Base-by-base conservation (phyloP, 2,329 filamentous ascomycete genomes). In the Aureobasidium lini region DNA sequence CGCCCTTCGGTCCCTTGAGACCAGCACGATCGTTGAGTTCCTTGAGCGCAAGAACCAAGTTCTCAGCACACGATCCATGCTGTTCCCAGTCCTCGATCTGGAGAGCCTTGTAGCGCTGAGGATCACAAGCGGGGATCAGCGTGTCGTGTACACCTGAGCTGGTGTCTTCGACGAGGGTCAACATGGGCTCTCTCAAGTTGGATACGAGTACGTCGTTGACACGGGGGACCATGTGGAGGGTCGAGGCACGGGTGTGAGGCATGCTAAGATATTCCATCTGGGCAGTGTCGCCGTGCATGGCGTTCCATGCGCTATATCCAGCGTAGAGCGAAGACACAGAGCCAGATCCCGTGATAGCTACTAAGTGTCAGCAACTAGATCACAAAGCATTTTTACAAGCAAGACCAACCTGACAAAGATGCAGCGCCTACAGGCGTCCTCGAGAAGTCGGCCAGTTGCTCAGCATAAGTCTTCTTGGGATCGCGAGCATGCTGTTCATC, bases 351-450 rank as follows among this genome's bases (percentile, higher is more conserved):
- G 75, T 76, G 44, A 77, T 70, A 47, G 72, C 77, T 74, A 64
- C 16, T 15, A n/a, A 5, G 4, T 15, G 11, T 48, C 23, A 60
- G 44, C 15, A 28, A 60, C 4, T n/a, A 29, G n/a, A 16, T 9
- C 2, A 46, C 6, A 13, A 16, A 7, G 31, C 15, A 29, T 32
- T 5, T 13, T 28, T 6, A 39, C 7, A 3, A 18, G 36, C 2
- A 43, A 31, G 37, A 63, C 48, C 62, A 68, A 74, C 74, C 74
- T 50, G 73, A 73, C 36, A 76, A 64, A 3, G 73, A 73, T 40
- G 76, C 77, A 40, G 77, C 77, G 13, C 77, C 77, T 4, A 80
- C 77, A 4, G 77, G 77, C 6, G 77, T 80, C 63, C 77, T 77
- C 0, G 74, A 77, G 62, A 80, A 79, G 60, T 78, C 76, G 60